phyloP scores from a whole-genome alignment of 305 asterid genomes.

The Fraxinus sp. region DNA sequence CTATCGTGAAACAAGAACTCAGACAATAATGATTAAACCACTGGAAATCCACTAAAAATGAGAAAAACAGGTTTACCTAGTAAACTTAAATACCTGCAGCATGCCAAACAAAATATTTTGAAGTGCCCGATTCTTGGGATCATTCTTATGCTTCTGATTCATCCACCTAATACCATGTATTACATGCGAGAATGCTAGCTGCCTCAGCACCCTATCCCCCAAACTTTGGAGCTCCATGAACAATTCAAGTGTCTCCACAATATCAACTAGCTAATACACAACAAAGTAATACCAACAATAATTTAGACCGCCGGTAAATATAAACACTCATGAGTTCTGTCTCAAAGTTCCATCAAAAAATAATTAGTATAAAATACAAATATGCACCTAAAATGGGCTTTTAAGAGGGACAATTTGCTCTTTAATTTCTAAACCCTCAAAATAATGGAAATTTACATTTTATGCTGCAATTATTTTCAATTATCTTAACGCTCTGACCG shows the following conservation, averaged over 20 bases:
- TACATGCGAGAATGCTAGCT: constrained; percentile 71
- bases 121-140: constrained; percentile 68
- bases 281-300: constrained; percentile 15
- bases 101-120: constrained; percentile 68
- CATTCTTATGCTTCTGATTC: constrained; percentile 91
- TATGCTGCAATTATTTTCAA: not conserved
- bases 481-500: not conserved
- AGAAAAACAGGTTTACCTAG: constrained; percentile 12
- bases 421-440: not conserved
- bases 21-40: constrained; percentile 14
- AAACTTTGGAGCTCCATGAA: constrained; percentile 91
- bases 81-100: constrained; percentile 63
- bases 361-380: not conserved
- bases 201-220: constrained; percentile 63
- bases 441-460: not conserved
- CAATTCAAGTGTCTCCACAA: constrained; percentile 58
- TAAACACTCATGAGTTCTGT: not conserved
- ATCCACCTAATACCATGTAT: constrained; percentile 65
- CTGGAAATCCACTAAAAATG: not conserved
- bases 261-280: constrained; percentile 58
- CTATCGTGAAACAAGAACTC: constrained; percentile 34
- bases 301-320: not conserved
- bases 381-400: not conserved
- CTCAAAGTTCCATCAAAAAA: not conserved
- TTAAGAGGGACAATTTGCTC: not conserved